These are phyloP conservation scores for Ziziphus jujuba DNA, from an alignment of 306 rosid species.

Conservation along the genomic window DNA sequence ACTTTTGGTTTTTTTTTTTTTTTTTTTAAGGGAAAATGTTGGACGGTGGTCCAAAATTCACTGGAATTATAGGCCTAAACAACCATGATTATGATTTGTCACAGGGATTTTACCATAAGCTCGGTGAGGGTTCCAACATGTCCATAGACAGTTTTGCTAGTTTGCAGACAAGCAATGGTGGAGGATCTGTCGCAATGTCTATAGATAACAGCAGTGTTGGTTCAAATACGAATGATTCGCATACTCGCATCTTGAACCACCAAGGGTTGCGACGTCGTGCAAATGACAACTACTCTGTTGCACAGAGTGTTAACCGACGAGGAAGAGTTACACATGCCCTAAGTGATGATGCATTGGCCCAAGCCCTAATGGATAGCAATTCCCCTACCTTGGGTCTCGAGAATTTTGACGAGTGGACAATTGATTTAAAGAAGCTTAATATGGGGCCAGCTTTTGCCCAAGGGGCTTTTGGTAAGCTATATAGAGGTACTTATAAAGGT, in stretches of 20 bases:
- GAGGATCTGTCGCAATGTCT: slow-evolving; percentile 98
- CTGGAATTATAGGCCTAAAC: slow-evolving; percentile 75
- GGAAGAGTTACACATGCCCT: slow-evolving; percentile 93
- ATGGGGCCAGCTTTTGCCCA: slow-evolving; percentile 99
- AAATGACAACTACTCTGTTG: slow-evolving; percentile 81
- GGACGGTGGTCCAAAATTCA: slow-evolving; percentile 81
- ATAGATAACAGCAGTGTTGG: slow-evolving; percentile 94
- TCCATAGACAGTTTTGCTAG: slow-evolving; percentile 83
- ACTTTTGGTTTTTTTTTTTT: not conserved
- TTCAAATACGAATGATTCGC: slow-evolving; percentile 93
- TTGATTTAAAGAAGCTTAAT: slow-evolving; percentile 79
- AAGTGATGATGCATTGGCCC: slow-evolving; percentile 95
- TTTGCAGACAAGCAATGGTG: slow-evolving; percentile 87
- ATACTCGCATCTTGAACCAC: slow-evolving; percentile 88
- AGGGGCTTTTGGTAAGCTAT: slow-evolving; percentile 96
- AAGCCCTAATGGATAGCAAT: slow-evolving; percentile 75
- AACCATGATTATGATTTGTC: slow-evolving; percentile 74
- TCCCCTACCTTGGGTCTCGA: slow-evolving; percentile 82
- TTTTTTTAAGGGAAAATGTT: slow-evolving; percentile 49
- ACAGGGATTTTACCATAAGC: slow-evolving; percentile 88
- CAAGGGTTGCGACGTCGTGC: slow-evolving; percentile 77
- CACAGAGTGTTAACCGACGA: slow-evolving; percentile 72
- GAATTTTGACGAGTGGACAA: slow-evolving; percentile 86
- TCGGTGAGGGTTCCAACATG: slow-evolving; percentile 91
- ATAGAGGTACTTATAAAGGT: slow-evolving; percentile 84